Evolutionary conservation across 495 filamentous ascomycete genomes (phyloP).

Genomic region (Margaritispora aquatica): DNA sequence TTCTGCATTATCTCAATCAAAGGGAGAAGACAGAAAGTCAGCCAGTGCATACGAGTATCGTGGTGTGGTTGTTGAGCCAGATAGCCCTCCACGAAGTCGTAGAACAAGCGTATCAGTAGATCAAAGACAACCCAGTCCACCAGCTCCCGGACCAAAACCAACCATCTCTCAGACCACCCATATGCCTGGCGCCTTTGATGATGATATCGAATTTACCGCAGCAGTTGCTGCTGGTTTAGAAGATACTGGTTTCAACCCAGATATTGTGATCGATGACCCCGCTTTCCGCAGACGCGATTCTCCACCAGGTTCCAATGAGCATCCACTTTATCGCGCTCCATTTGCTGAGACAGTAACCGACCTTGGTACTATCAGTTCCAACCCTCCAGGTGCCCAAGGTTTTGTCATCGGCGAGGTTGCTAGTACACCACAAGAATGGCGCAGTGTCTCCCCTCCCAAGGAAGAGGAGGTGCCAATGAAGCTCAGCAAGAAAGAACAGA

Average conservation of each 20-base stretch:
- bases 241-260: constrained; percentile 63
- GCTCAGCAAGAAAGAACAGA: constrained; percentile 31
- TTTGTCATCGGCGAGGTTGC: constrained; percentile 19
- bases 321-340: constrained; percentile 35
- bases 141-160: constrained; percentile 16
- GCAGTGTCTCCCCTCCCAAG: constrained; percentile 13
- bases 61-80: constrained; percentile 10
- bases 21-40: constrained; percentile 19
- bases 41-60: constrained; percentile 17
- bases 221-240: constrained; percentile 63
- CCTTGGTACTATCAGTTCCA: constrained; percentile 20
- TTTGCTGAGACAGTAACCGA: constrained; percentile 38
- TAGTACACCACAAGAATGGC: constrained; percentile 17
- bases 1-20: constrained; percentile 16
- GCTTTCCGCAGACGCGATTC: constrained; percentile 57
- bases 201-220: constrained; percentile 64
- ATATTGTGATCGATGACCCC: constrained; percentile 62
- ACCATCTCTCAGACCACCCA: constrained; percentile 18
- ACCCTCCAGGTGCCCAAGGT: constrained; percentile 3
- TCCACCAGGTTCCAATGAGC: constrained; percentile 53
- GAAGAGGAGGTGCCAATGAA: constrained; percentile 24
- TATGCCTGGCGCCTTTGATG: constrained; percentile 43
- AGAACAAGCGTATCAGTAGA: constrained; percentile 7
- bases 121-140: constrained; percentile 5
- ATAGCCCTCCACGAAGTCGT: constrained; percentile 14